A percentile compares a stretch with the other conserved stretches of the same genome.
Conservation (phyloP, 192 early-diverging fungal genomes). For the Rhizoclosmatium globosum region DNA sequence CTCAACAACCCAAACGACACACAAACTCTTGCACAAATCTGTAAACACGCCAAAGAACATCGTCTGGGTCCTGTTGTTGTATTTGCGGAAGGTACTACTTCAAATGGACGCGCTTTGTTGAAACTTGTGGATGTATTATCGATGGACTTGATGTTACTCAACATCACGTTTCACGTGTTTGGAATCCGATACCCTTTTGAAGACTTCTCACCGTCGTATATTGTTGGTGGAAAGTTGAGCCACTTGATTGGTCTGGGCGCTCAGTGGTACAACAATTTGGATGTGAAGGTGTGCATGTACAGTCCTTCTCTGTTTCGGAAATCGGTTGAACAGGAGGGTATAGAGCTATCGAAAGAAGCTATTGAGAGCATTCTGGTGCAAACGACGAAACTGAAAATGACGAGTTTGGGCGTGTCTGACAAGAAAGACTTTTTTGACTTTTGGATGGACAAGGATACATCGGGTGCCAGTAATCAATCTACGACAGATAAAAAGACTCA, state of each 20-base stretch:
- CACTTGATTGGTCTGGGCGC: slow-evolving; percentile 30
- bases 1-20: neutral
- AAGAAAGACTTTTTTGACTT: slow-evolving; percentile 30
- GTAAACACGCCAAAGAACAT: neutral
- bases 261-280: slow-evolving; percentile 12
- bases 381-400: slow-evolving; percentile 22
- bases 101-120: slow-evolving; percentile 81
- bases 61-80: slow-evolving; percentile 59
- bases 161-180: slow-evolving; percentile 4
- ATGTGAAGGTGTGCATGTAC: slow-evolving; percentile 3
- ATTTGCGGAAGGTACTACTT: slow-evolving; percentile 83
- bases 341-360: neutral
- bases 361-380: neutral
- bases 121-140: slow-evolving; percentile 26
- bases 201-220: slow-evolving; percentile 19
- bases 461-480: too few relatives aligned
- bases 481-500: too few relatives aligned
- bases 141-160: neutral
- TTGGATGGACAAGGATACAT: neutral
- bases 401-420: slow-evolving; percentile 12
- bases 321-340: too few relatives aligned
- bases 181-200: slow-evolving; percentile 14
- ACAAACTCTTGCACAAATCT: neutral
- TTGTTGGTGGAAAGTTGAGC: slow-evolving; percentile 13
- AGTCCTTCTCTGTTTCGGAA: neutral